Percentiles rank a stretch among this genome's conserved stretches.
Conservation (phyloP, 495 filamentous ascomycete species). For the Cercophora newfieldiana region DNA sequence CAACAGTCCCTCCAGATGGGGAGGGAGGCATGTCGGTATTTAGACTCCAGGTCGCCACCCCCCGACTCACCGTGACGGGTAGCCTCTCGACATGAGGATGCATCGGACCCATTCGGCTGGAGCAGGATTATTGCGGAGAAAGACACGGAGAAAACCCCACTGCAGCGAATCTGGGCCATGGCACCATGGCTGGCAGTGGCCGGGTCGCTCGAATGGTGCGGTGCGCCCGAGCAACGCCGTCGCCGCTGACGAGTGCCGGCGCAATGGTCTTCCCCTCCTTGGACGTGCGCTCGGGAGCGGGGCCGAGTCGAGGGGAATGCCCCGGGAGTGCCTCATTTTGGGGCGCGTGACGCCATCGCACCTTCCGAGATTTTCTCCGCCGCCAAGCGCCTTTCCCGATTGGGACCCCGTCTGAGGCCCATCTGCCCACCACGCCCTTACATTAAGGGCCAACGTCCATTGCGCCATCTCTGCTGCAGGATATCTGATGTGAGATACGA, state of each 20-base stretch:
- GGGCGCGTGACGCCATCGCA: slow-evolving; percentile 19
- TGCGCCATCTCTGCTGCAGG: not conserved
- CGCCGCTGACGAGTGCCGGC: not conserved
- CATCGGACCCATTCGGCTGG: not conserved
- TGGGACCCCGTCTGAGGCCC: not conserved
- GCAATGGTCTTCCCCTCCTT: not conserved
- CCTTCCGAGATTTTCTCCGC: slow-evolving; percentile 27
- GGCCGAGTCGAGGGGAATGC: slow-evolving; percentile 13
- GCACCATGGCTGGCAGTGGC: no score
- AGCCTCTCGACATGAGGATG: not conserved
- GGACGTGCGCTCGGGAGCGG: not conserved
- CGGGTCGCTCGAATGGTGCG: not conserved
- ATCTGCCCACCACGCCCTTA: not conserved
- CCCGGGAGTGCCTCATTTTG: slow-evolving; percentile 17
- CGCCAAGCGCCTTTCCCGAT: slow-evolving; percentile 7
- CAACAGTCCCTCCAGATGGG: not conserved
- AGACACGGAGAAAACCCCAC: slow-evolving; percentile 2
- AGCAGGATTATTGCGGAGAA: slow-evolving; percentile 8
- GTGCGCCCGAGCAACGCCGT: not conserved
- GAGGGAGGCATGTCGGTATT: not conserved
- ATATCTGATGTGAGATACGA: not conserved
- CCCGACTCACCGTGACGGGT: not conserved
- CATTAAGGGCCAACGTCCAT: not conserved
- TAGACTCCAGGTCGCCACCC: not conserved
- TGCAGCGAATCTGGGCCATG: no score